phyloP scores from a whole-genome alignment of 2,329 filamentous ascomycete species.

The Neonectria ditissima region DNA sequence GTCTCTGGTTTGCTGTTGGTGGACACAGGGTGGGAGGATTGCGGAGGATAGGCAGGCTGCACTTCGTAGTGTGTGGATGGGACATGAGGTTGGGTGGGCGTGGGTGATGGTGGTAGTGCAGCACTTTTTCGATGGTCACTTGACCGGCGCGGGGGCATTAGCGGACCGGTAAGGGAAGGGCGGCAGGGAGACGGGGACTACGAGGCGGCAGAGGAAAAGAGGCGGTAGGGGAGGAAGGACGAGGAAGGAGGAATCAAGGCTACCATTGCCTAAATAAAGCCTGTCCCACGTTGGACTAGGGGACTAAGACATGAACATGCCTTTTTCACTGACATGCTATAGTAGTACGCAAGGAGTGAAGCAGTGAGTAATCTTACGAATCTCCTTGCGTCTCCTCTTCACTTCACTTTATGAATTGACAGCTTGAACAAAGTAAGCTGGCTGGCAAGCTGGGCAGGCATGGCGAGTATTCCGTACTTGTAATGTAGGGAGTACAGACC shows the following conservation, averaged over 20 bases:
- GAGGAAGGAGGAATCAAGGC: slow-evolving; percentile 37
- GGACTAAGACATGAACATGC: background rate
- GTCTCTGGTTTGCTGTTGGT: slow-evolving; percentile 2
- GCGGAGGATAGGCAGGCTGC: slow-evolving; percentile 5
- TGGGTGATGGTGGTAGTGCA: slow-evolving; percentile 32
- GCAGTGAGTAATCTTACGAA: background rate
- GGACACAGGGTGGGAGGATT: slow-evolving; percentile 9
- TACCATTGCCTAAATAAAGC: slow-evolving; percentile 22
- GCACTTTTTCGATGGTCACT: slow-evolving; percentile 32
- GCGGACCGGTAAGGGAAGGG: slow-evolving; percentile 23
- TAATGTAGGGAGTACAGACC: background rate
- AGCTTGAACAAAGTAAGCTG: too few relatives aligned
- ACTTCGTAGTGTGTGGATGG: slow-evolving; percentile 6
- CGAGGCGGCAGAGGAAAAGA: slow-evolving; percentile 1
- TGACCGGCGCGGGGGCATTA: slow-evolving; percentile 26
- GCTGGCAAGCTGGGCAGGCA: too few relatives aligned
- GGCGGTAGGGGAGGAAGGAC: slow-evolving; percentile 8
- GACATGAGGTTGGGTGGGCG: slow-evolving; percentile 20
- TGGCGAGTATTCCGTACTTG: too few relatives aligned
- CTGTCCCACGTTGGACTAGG: background rate
- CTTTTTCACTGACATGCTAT: background rate
- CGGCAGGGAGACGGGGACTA: slow-evolving; percentile 17
- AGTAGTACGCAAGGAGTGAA: too few relatives aligned
- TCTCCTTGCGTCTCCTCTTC: background rate
- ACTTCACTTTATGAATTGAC: background rate